These are phyloP conservation scores for Nannochloropsis oceanica DNA, from an alignment of 108 stramenopile genomes.

Conservation along the genomic window DNA sequence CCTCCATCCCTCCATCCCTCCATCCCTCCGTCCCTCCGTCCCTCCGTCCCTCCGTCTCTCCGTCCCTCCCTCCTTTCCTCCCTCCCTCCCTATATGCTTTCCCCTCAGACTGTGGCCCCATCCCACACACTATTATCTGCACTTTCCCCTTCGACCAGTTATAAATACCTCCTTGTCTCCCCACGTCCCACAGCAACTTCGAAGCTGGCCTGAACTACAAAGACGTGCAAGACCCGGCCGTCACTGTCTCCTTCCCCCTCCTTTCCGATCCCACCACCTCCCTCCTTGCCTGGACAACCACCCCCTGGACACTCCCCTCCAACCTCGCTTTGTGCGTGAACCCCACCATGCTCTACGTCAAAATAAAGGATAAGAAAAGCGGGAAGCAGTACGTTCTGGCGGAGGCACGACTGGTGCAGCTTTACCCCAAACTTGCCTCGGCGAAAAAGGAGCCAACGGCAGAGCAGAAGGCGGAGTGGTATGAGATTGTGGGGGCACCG, in stretches of 20 bases:
- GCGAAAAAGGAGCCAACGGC: conserved; percentile 58
- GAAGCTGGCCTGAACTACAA: conserved; percentile 98
- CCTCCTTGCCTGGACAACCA: conserved; percentile 47
- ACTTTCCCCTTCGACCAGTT: too few relatives aligned
- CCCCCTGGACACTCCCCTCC: conserved; percentile 49
- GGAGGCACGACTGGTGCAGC: conserved; percentile 63
- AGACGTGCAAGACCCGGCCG: conserved; percentile 75
- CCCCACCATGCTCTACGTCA: conserved; percentile 70
- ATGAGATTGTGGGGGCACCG: conserved; percentile 36
- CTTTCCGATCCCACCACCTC: conserved; percentile 45
- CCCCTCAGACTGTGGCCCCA: too few relatives aligned
- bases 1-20: background rate
- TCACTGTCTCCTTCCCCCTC: conserved; percentile 85
- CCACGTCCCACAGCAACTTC: conserved; percentile 66
- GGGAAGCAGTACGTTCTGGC: conserved; percentile 64
- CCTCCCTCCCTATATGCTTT: too few relatives aligned
- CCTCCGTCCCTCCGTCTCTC: background rate
- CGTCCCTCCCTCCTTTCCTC: background rate
- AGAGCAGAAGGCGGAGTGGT: conserved; percentile 54
- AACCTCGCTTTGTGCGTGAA: conserved; percentile 87
- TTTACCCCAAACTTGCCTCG: conserved; percentile 78
- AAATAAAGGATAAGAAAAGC: conserved; percentile 70
- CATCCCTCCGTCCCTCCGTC: background rate
- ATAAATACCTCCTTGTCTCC: background rate
- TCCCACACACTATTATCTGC: too few relatives aligned